Conservation (phyloP, 2,329 filamentous ascomycete species). For the Aureobasidium sp. region DNA sequence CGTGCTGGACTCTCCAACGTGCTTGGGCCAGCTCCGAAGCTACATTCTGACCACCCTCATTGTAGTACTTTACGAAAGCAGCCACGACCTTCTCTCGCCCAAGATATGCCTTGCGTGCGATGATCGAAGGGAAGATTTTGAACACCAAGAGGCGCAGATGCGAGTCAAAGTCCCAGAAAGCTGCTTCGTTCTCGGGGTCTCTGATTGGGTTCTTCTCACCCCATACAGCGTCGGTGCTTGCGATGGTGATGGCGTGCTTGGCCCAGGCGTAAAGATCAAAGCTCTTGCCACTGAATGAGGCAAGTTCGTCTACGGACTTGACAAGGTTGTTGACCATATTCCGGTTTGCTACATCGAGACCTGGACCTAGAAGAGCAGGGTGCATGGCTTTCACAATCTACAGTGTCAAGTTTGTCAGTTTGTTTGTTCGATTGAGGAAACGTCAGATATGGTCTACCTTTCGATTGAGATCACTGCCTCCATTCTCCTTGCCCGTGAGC, state of each 20-base stretch:
- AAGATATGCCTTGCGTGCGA: constrained; percentile 30
- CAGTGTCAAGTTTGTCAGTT: not conserved
- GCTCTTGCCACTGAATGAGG: constrained; percentile 16
- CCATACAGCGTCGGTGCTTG: constrained; percentile 34
- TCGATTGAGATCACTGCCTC: not conserved
- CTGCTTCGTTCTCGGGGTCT: constrained; percentile 27
- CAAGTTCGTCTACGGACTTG: constrained; percentile 21
- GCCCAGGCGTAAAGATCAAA: constrained; percentile 33
- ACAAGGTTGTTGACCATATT: constrained; percentile 18
- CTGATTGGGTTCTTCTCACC: constrained; percentile 36
- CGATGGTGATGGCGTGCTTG: constrained; percentile 30
- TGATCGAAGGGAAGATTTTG: constrained; percentile 27
- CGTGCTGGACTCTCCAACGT: constrained; percentile 16
- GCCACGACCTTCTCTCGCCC: constrained; percentile 25
- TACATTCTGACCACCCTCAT: constrained; percentile 17
- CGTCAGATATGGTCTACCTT: not conserved
- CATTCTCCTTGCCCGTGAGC: constrained; percentile 17
- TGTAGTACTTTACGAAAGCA: constrained; percentile 23
- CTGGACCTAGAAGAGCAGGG: constrained; percentile 24
- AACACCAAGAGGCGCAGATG: constrained; percentile 18
- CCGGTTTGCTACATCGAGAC: constrained; percentile 29
- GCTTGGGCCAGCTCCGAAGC: constrained; percentile 21
- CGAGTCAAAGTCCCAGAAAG: constrained; percentile 34
- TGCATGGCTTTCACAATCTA: constrained; percentile 23
- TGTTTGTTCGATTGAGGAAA: too few relatives aligned